Percentiles rank a stretch among this genome's conserved stretches.
Evolutionary conservation across 2,329 filamentous ascomycete species (phyloP).

Genomic region (Myotisia sp.): DNA sequence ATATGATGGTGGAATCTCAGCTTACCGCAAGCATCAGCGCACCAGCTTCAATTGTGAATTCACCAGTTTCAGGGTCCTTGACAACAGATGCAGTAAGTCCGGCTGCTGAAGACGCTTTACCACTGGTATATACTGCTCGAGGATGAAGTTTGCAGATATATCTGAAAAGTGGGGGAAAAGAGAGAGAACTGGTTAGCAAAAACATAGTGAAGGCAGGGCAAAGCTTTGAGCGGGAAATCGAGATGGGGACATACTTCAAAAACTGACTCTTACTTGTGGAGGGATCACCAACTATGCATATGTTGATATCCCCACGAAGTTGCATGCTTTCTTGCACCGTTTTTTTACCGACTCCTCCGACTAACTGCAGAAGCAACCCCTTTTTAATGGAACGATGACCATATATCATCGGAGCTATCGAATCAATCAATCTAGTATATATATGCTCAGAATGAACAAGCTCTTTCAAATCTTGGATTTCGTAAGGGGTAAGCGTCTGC

Average conservation of each 20-base stretch:
- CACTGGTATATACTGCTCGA: constrained; percentile 90
- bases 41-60: constrained; percentile 96
- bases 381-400: constrained; percentile 98
- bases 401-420: constrained; percentile 91
- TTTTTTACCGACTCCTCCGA: constrained; percentile 87
- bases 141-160: constrained; percentile 97
- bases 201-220: background rate
- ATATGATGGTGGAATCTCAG: background rate
- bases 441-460: constrained; percentile 96
- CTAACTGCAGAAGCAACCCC: constrained; percentile 78
- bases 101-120: constrained; percentile 91
- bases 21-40: constrained; percentile 81
- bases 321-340: constrained; percentile 83
- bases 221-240: no score
- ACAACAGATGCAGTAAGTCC: constrained; percentile 94
- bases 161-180: constrained; percentile 22
- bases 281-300: constrained; percentile 93
- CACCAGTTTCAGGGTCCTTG: constrained; percentile 95
- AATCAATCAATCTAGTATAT: constrained; percentile 82
- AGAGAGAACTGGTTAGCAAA: background rate
- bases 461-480: constrained; percentile 78
- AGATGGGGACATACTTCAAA: constrained; percentile 47
- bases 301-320: constrained; percentile 92
- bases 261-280: constrained; percentile 97
- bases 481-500: constrained; percentile 66